Base-by-base conservation (phyloP, 768 basidiomycete genomes). In the Amanita phalloides region DNA sequence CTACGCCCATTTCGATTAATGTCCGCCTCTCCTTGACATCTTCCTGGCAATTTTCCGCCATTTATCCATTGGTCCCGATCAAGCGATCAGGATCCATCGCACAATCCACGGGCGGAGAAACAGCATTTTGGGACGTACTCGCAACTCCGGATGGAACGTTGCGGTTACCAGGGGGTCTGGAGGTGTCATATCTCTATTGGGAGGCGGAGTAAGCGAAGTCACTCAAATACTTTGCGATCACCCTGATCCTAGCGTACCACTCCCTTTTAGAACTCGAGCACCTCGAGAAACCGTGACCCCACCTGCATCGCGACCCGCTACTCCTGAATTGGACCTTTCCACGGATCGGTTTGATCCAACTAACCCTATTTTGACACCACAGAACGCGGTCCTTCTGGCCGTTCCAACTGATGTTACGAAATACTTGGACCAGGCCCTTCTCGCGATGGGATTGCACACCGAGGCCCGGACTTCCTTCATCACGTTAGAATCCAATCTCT, bases 401-500 rank as follows among this genome's bases (percentile, higher is more conserved):
- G 39, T 41, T 9, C n/a, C 39, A 20, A 4, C n/a, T 9, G 39
- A 41, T 23, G 3, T 71, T 6, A 62, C 70, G 3, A 53, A 53
- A 1, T 73, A 75, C 55, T 63, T 75, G 36, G 67, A 75, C 53
- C 57, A 54, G 11, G 59, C 60, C 4, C 57, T 70, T 11, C 30
- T 17, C 6, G 56, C 58, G 6, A 63, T 77, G 1, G 61, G 67
- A 0, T 67, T 76, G 6, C 66, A 76, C 51, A 68, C 62, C 1
- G 68, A 72, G 49, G 74, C 72, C 1, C 63, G 71, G 42, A 71
- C 68, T 23, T 70, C 70, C 5, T 76, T 77, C 59, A 71, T 77
- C 55, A 74, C 72, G 68, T 73, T 53, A 21, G 66, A 57, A 1
- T 33, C 4, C 10, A 30, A 41, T n/a, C 47, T 17, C 53, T 45